phyloP scores from a whole-genome alignment of 768 basidiomycete genomes.

The Podaxis sp. region DNA sequence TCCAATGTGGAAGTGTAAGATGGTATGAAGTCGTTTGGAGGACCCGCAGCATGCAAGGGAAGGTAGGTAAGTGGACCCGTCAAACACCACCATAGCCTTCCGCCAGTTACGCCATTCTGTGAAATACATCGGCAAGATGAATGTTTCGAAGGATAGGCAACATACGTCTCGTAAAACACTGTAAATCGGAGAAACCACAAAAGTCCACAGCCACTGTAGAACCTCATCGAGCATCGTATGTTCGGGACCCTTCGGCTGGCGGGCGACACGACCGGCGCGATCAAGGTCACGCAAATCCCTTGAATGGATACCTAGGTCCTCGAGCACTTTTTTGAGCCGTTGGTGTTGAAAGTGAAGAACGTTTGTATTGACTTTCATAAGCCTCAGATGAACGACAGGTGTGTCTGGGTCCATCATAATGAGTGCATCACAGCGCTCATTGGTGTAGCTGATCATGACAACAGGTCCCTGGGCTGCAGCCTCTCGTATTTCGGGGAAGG shows the following conservation, averaged over 20 bases:
- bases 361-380: constrained; percentile 2
- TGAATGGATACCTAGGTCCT: constrained; percentile 14
- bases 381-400: constrained; percentile 5
- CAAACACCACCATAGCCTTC: constrained; percentile 21
- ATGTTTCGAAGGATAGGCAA: not conserved
- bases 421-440: constrained; percentile 15
- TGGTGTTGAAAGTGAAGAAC: constrained; percentile 9
- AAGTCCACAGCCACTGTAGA: constrained; percentile 17
- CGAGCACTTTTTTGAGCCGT: constrained; percentile 11
- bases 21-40: constrained; percentile 13
- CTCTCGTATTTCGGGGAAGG: constrained; percentile 10
- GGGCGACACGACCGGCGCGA: constrained; percentile 10
- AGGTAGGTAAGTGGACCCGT: constrained; percentile 16
- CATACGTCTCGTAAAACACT: constrained; percentile 12
- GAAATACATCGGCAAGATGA: not conserved
- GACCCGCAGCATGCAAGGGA: constrained; percentile 20
- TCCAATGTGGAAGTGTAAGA: constrained; percentile 19
- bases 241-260: not conserved
- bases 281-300: not conserved
- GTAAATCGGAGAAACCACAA: constrained; percentile 15
- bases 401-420: constrained; percentile 9
- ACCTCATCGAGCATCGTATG: constrained; percentile 12
- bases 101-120: constrained; percentile 15
- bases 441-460: constrained; percentile 16
- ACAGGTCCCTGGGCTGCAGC: constrained; percentile 17